phyloP scores from a whole-genome alignment of 2,329 filamentous ascomycete genomes.

The Berkeleyomyces basicola region DNA sequence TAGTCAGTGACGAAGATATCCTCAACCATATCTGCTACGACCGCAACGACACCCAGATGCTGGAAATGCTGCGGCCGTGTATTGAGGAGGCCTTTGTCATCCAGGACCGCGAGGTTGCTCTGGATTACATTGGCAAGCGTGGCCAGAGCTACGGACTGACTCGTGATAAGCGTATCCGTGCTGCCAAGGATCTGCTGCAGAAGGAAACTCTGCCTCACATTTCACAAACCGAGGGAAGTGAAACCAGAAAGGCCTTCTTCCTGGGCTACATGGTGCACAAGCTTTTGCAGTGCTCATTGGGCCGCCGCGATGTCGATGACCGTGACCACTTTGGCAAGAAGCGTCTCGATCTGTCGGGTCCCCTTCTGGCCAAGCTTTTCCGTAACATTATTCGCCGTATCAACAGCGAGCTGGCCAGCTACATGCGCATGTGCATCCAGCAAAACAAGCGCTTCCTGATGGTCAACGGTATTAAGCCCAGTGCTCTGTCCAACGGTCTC shows the following conservation, averaged over 20 bases:
- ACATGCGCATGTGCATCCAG: conserved; percentile 85
- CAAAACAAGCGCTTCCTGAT: conserved; percentile 78
- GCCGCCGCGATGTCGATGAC: conserved; percentile 85
- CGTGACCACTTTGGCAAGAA: conserved; percentile 99
- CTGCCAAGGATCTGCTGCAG: conserved; percentile 85
- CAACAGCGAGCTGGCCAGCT: conserved; percentile 77
- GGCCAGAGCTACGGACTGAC: conserved; percentile 55
- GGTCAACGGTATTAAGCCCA: conserved; percentile 76
- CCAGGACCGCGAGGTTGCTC: conserved; percentile 82
- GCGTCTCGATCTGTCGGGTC: conserved; percentile 85
- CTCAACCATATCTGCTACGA: conserved; percentile 96
- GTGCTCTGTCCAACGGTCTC: conserved; percentile 79
- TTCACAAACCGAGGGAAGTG: conserved; percentile 83
- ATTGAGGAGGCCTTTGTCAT: conserved; percentile 95
- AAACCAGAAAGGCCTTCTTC: conserved; percentile 95
- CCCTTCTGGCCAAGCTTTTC: conserved; percentile 91
- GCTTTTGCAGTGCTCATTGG: conserved; percentile 80
- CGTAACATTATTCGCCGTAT: conserved; percentile 80
- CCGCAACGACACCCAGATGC: conserved; percentile 85
- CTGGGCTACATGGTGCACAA: conserved; percentile 98
- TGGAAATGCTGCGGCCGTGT: conserved; percentile 93
- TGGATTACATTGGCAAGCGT: conserved; percentile 92
- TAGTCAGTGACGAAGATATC: conserved; percentile 96
- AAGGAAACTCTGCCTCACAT: conserved; percentile 96
- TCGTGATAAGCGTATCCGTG: conserved; percentile 75